Conservation (phyloP, 1,139 yeast species). For the Pichiaceae sp. region DNA sequence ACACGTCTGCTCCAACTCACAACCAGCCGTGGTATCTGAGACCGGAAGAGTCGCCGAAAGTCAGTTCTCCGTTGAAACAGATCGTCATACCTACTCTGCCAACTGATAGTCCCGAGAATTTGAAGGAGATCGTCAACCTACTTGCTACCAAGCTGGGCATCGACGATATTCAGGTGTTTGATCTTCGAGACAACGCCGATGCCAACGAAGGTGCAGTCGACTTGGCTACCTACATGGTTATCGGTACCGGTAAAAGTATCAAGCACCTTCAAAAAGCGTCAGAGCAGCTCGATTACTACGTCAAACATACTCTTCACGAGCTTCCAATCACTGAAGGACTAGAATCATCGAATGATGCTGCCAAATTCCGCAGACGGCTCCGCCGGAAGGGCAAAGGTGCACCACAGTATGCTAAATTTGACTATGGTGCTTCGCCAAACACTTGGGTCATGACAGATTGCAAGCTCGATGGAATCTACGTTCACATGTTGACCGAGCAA, state of each 20-base stretch:
- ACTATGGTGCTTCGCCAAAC: constrained; percentile 51
- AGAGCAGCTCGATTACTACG: constrained; percentile 38
- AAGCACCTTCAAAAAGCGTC: constrained; percentile 73
- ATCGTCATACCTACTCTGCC: constrained; percentile 47
- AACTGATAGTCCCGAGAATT: constrained; percentile 39
- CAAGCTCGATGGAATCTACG: constrained; percentile 48
- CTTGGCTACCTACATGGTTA: constrained; percentile 42
- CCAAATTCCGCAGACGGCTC: constrained; percentile 56
- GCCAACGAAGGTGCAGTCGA: constrained; percentile 34
- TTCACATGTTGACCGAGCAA: constrained; percentile 66
- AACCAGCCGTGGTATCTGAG: constrained; percentile 55
- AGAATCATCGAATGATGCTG: constrained; percentile 48
- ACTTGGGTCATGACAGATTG: constrained; percentile 81
- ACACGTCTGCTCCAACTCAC: neutral
- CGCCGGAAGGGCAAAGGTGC: constrained; percentile 44
- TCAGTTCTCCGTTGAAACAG: constrained; percentile 25
- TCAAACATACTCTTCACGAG: constrained; percentile 33
- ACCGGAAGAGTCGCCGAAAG: constrained; percentile 35
- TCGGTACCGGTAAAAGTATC: constrained; percentile 73
- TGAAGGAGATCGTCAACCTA: constrained; percentile 37
- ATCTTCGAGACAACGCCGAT: constrained; percentile 34
- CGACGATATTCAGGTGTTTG: constrained; percentile 51
- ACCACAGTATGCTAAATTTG: constrained; percentile 44
- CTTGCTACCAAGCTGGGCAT: constrained; percentile 59
- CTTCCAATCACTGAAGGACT: constrained; percentile 65